Evolutionary conservation across 495 filamentous ascomycete species (phyloP), one percentile per base, ranked within the genome.

Genomic region (Trichoderma reesei): DNA sequence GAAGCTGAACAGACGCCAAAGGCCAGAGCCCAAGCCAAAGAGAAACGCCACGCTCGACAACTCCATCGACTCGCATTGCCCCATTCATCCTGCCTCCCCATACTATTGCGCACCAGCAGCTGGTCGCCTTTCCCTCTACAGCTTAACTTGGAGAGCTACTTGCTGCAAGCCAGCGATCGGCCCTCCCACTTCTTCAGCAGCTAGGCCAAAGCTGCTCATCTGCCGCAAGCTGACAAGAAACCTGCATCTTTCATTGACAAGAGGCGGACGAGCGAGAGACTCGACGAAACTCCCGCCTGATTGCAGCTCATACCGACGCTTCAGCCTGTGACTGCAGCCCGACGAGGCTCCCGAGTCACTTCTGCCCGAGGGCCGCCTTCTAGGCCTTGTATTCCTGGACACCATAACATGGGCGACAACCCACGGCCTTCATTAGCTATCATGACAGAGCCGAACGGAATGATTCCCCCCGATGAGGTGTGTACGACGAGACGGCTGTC

Each of bases 401-500:
- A 46, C 5, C 26, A 9, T 31, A 56, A 26, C 51, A 56, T 56
- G 51, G 51, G 34, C 31, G 51, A 56, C 26, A 56, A 26, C 26
- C 26, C 26, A 14, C 51, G 51, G 51, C 51, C 51, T 34, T 56
- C 51, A 34, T 34, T 56, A 56, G 51, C 51, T 56, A 26, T 56
- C 8, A 56, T 56, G 51, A 56, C 51, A 56, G 51, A 56, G 26
- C 51, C 51, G 51, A 33, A 20, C 51, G 51, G 51, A 34, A 56
- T 56, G 51, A 56, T 56, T 11, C 51, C 51, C 51, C 51, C 51
- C 11, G 51, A 56, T 56, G 51, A 56, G 51, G 51, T 56, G 51
- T 56, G 51, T 56, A 56, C 51, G 51, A 56, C 51, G 18, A 48
- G 44, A 34, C 14, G 6, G 26, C 11, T 33, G 51, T 13, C 51